These are phyloP conservation scores for Cryptococcus floricola DNA, from an alignment of 1,284 basidiomycete genomes.

Conservation along the genomic window DNA sequence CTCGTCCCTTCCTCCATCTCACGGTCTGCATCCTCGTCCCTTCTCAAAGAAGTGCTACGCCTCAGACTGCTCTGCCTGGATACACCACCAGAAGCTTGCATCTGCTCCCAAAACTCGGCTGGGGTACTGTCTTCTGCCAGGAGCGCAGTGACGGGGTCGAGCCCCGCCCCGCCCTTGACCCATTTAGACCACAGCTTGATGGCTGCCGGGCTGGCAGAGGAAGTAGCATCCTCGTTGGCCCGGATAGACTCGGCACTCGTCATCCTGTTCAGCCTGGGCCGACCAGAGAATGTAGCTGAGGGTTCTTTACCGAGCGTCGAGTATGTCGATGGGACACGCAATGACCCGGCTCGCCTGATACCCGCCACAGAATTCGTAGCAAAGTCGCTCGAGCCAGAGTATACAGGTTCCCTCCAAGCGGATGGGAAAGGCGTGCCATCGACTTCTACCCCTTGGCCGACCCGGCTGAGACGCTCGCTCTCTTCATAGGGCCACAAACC, in stretches of 20 bases:
- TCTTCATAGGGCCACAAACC: slow-evolving; percentile 53
- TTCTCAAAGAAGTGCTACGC: neutral
- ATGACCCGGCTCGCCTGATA: slow-evolving; percentile 29
- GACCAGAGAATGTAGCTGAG: neutral
- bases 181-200: slow-evolving; percentile 38
- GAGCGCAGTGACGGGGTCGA: slow-evolving; percentile 14
- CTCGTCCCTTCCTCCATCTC: no score
- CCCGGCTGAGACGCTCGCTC: slow-evolving; percentile 32
- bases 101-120: neutral
- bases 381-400: neutral
- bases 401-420: slow-evolving; percentile 25
- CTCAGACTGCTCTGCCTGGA: neutral
- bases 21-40: neutral
- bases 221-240: slow-evolving; percentile 27
- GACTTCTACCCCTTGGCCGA: slow-evolving; percentile 21
- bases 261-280: slow-evolving; percentile 20
- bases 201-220: slow-evolving; percentile 23
- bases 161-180: slow-evolving; percentile 17
- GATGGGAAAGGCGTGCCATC: slow-evolving; percentile 33
- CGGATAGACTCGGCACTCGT: slow-evolving; percentile 31
- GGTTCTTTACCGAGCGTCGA: slow-evolving; percentile 3
- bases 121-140: slow-evolving; percentile 16
- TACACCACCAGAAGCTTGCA: neutral
- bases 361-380: slow-evolving; percentile 3
- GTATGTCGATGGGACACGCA: slow-evolving; percentile 24